phyloP scores from a whole-genome alignment of 2,329 filamentous ascomycete species.

The Paracoccidioides brasiliensis region DNA sequence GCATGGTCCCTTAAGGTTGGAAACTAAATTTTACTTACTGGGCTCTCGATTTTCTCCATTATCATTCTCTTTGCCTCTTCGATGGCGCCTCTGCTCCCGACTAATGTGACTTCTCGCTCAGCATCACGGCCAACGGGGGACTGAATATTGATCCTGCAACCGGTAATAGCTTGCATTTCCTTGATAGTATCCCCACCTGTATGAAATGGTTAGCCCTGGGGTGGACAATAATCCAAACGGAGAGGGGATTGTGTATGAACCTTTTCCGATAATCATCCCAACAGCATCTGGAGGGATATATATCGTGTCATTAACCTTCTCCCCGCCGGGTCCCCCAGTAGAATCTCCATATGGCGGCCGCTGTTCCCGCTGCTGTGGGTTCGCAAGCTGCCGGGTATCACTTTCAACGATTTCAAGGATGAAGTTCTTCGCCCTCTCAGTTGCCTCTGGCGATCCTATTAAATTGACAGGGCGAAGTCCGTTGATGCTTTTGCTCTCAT shows the following conservation, averaged over 20 bases:
- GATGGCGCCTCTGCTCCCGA: conserved; percentile 66
- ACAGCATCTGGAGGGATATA: conserved; percentile 82
- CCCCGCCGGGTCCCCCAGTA: conserved; percentile 11
- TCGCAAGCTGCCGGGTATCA: conserved; percentile 43
- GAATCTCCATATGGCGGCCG: conserved; percentile 17
- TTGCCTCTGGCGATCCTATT: conserved; percentile 64
- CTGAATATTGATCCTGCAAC: conserved; percentile 87
- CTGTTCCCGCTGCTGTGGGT: conserved; percentile 10
- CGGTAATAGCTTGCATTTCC: conserved; percentile 76
- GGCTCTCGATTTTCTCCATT: conserved; percentile 82
- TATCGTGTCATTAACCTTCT: conserved; percentile 68
- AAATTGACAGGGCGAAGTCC: conserved; percentile 81
- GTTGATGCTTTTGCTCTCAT: conserved; percentile 84
- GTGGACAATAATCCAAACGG: background rate
- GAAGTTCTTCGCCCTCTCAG: conserved; percentile 66
- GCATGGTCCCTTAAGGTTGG: background rate
- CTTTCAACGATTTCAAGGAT: conserved; percentile 93
- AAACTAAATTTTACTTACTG: conserved; percentile 44
- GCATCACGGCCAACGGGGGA: conserved; percentile 65
- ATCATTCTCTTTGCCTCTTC: conserved; percentile 70
- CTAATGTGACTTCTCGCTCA: conserved; percentile 74
- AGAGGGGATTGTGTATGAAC: conserved; percentile 16
- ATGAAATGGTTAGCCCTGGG: background rate
- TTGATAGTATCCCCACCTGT: conserved; percentile 77
- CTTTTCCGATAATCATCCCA: conserved; percentile 93